Conservation (phyloP, 129 eudicot genomes). For the Heracleum sosnowskyi region DNA sequence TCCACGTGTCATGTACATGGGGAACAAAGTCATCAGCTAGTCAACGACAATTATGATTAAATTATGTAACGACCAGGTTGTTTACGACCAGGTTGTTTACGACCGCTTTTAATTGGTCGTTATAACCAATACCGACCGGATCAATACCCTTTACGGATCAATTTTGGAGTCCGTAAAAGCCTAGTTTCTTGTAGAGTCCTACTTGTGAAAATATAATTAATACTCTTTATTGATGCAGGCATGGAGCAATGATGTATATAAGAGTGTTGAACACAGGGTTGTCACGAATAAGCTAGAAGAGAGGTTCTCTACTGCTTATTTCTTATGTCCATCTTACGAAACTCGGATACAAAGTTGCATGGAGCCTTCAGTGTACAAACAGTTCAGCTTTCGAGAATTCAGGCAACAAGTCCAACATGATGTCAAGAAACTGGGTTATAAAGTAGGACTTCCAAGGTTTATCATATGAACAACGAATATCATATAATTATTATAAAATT, state of each 20-base stretch:
- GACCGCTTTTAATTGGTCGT: no score
- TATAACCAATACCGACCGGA: no score
- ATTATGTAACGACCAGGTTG: no score
- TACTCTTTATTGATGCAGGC: constrained; percentile 35
- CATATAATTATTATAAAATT: neutral
- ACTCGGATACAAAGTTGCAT: constrained; percentile 48
- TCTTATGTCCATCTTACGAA: constrained; percentile 67
- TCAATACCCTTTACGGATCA: no score
- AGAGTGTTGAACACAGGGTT: constrained; percentile 83
- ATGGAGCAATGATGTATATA: constrained; percentile 82
- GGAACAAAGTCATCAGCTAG: no score
- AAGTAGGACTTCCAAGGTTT: constrained; percentile 75
- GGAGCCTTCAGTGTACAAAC: constrained; percentile 38
- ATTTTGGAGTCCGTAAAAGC: no score
- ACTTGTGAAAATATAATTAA: no score
- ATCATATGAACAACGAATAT: neutral
- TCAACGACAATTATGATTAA: no score
- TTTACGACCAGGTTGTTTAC: no score
- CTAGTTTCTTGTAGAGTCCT: no score
- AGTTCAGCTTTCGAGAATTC: constrained; percentile 62
- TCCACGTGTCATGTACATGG: no score
- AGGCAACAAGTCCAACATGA: constrained; percentile 73
- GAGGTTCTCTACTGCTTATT: constrained; percentile 78
- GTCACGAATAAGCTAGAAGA: constrained; percentile 44
- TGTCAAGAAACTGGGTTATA: constrained; percentile 54